A percentile compares a stretch with the other conserved stretches of the same genome.
Evolutionary conservation across 148 eudicot species (phyloP).

Genomic region (Euryodendron excelsum): DNA sequence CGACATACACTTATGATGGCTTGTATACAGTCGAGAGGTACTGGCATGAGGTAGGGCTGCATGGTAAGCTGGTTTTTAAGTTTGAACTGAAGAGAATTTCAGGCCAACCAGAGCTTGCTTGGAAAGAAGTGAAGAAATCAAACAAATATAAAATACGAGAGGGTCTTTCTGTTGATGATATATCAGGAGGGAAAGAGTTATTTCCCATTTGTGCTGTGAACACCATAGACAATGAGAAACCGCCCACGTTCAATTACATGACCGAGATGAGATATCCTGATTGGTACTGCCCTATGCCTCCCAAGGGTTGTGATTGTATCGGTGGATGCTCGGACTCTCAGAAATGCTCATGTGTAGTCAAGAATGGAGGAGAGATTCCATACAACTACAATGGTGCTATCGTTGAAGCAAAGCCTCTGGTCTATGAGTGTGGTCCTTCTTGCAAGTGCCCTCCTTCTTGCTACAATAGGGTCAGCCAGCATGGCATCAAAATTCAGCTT

Average conservation of each 20-base stretch:
- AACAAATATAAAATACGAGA: constrained; percentile 44
- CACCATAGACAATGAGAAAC: constrained; percentile 60
- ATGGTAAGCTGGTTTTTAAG: constrained; percentile 67
- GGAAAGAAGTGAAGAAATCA: constrained; percentile 65
- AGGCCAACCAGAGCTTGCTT: constrained; percentile 71
- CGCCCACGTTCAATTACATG: constrained; percentile 61
- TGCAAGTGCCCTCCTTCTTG: constrained; percentile 83
- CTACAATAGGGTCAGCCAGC: constrained; percentile 76
- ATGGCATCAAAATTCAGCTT: constrained; percentile 66
- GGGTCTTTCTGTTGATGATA: constrained; percentile 52
- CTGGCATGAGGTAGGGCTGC: constrained; percentile 46
- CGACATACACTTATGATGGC: constrained; percentile 78
- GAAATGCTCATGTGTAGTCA: constrained; percentile 59
- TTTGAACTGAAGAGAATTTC: constrained; percentile 65
- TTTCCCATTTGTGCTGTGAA: constrained; percentile 63
- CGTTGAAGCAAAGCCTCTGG: constrained; percentile 72
- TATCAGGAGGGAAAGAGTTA: constrained; percentile 53
- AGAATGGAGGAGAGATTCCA: constrained; percentile 82
- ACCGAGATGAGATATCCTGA: constrained; percentile 61
- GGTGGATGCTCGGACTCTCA: constrained; percentile 61
- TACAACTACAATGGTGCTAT: constrained; percentile 77
- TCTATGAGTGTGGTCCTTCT: constrained; percentile 83
- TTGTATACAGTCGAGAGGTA: constrained; percentile 56
- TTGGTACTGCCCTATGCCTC: constrained; percentile 52
- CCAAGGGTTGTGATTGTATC: constrained; percentile 61